Percentiles rank a stretch among this genome's conserved stretches.
phyloP scores from a whole-genome alignment of 2,329 filamentous ascomycete species.

The Fusarium sp. region DNA sequence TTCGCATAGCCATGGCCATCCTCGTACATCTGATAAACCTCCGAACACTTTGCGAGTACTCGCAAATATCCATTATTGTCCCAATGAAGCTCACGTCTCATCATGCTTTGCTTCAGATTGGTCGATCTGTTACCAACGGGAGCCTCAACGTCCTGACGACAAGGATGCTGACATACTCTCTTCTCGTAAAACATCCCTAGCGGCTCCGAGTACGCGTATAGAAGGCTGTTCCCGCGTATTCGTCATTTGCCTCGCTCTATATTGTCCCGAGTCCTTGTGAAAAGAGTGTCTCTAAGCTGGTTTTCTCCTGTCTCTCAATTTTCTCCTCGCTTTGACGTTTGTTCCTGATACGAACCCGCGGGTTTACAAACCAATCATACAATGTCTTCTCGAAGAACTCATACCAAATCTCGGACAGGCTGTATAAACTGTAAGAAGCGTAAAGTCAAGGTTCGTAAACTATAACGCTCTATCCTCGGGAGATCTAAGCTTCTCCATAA shows the following conservation, averaged over 20 bases:
- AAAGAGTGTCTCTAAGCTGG: constrained; percentile 1
- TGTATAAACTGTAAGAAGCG: constrained; percentile 46
- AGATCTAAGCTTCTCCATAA: not conserved
- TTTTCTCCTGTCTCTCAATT: constrained; percentile 2
- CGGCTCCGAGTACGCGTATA: constrained; percentile 37
- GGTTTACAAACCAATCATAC: constrained; percentile 7
- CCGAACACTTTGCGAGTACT: not conserved
- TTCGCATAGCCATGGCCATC: not conserved
- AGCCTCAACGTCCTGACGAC: constrained; percentile 10
- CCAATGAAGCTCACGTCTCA: not conserved
- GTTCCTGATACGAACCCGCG: constrained; percentile 33
- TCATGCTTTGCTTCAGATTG: not conserved
- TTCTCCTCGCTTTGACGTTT: constrained; percentile 1
- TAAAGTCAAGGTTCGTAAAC: constrained; percentile 45
- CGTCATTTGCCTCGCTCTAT: constrained; percentile 19
- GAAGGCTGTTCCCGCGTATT: constrained; percentile 31
- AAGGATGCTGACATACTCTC: constrained; percentile 1
- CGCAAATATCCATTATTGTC: not conserved
- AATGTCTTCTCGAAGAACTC: constrained; percentile 42
- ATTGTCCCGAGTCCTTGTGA: constrained; percentile 5
- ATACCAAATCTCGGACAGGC: constrained; percentile 48
- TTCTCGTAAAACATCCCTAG: constrained; percentile 16
- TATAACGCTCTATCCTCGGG: not conserved
- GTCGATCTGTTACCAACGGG: not conserved
- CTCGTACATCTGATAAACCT: not conserved